Evolutionary conservation across 1,139 yeast species (phyloP).

Genomic region (Blastobotrys serpentis): DNA sequence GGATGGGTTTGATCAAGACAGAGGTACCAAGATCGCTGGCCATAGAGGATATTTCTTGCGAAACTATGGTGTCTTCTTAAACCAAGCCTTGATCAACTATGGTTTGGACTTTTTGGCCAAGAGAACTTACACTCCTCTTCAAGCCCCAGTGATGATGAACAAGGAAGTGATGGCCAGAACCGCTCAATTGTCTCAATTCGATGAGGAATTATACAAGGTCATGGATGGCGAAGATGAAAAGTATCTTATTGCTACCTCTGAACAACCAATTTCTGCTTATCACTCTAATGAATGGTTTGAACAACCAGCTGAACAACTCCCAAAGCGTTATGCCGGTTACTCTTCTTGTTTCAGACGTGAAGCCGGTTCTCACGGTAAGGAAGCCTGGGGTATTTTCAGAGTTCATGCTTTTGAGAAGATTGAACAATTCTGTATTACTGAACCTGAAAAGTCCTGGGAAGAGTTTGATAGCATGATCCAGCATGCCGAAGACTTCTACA

Average conservation of each 20-base stretch:
- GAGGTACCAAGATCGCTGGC: slow-evolving; percentile 97
- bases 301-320: slow-evolving; percentile 94
- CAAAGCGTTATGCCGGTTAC: slow-evolving; percentile 91
- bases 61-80: slow-evolving; percentile 92
- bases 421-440: slow-evolving; percentile 90
- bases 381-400: slow-evolving; percentile 99
- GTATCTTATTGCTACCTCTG: slow-evolving; percentile 96
- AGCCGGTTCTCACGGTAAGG: slow-evolving; percentile 99
- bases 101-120: slow-evolving; percentile 82
- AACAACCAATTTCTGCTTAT: slow-evolving; percentile 98
- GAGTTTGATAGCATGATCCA: slow-evolving; percentile 96
- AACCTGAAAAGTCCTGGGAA: slow-evolving; percentile 97
- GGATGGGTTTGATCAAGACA: slow-evolving; percentile 98
- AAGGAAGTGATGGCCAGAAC: slow-evolving; percentile 99
- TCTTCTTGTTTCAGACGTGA: slow-evolving; percentile 99
- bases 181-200: slow-evolving; percentile 96
- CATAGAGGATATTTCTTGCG: slow-evolving; percentile 98
- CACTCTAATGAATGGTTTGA: slow-evolving; percentile 99
- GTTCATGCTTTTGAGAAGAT: slow-evolving; percentile 98
- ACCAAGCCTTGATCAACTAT: slow-evolving; percentile 96
- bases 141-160: slow-evolving; percentile 99
- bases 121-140: slow-evolving; percentile 84
- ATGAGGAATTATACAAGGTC: slow-evolving; percentile 95
- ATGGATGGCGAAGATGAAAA: slow-evolving; percentile 97
- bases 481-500: slow-evolving; percentile 87